Evolutionary conservation across 306 rosid genomes (phyloP), one percentile per base, ranked within the genome.

Genomic region (Glycine tomentella): DNA sequence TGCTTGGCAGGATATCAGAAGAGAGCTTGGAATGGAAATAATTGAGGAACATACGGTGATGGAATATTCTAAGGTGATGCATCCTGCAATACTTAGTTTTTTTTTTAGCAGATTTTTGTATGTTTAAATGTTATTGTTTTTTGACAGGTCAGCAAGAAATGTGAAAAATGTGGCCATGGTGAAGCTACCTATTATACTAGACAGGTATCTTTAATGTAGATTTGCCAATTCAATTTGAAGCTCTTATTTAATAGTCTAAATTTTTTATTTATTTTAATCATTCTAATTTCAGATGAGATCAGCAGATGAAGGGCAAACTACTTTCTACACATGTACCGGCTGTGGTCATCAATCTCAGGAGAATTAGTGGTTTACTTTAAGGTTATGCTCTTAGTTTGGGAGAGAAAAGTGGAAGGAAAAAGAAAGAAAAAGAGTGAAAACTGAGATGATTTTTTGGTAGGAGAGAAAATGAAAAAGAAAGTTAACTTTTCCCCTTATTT

Each of bases 111-210:
- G n/a, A 7, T 10, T 12, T 74, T 75, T 56, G 20, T 36, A 33
- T 79, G 20, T 72, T 50, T 75, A 36, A 25, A 62, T 58, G 71
- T 65, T 15, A 61, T 57, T 33, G 31, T 20, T 71, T 70, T 42
- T 64, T 82, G 38, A 65, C 87, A 93, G 95, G 91, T 84, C 51
- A 88, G 88, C 86, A 88, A 84, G 73, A 90, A 63, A 81, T 93
- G 97, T 75, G 98, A 92, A 52, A 92, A 94, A 75, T 94, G 98
- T 65, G 97, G 91, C 20, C 88, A 90, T 77, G 94, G 80, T 65
- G 98, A 92, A 78, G 94, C 94, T 79, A 72, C 50, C 51, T 87
- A 61, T 75, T 81, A 78, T 64, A 81, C 88, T 70, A 69, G 84
- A 81, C 90, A 81, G 90, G 90, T 87, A 74, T 66, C 15, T 52